Conservation (phyloP, 257 asterid genomes). For the Cynanchum wilfordii region DNA sequence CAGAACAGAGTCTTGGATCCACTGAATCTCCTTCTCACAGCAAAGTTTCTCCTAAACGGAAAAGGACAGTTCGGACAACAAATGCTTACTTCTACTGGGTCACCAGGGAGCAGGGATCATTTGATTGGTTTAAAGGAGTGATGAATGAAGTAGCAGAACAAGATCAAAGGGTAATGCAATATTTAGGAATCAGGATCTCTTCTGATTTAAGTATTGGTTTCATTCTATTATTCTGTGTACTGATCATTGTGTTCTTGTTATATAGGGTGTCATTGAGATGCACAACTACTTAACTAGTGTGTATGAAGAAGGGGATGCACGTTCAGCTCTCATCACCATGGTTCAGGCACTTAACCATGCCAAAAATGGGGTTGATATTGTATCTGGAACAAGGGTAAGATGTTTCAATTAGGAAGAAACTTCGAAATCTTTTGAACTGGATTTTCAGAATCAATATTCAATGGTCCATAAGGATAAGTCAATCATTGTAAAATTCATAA, state of each 20-base stretch:
- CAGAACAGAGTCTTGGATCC: constrained; percentile 55
- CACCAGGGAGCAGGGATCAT: constrained; percentile 92
- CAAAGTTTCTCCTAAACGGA: constrained; percentile 51
- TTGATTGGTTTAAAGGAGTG: constrained; percentile 96
- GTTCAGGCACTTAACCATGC: constrained; percentile 98
- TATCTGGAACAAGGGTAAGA: constrained; percentile 86
- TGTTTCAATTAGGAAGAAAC: background rate
- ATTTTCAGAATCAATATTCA: no score
- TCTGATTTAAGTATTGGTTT: background rate
- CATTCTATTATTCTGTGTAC: background rate
- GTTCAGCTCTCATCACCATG: constrained; percentile 96
- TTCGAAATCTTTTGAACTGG: background rate
- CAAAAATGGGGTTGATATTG: constrained; percentile 85
- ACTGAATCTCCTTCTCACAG: constrained; percentile 33
- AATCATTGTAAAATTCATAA: no score
- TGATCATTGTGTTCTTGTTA: background rate
- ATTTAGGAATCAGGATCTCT: background rate
- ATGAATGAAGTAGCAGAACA: constrained; percentile 91
- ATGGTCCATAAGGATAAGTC: background rate
- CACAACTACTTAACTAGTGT: constrained; percentile 94
- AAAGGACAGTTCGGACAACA: constrained; percentile 58
- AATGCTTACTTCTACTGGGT: constrained; percentile 98
- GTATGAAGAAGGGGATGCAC: constrained; percentile 97
- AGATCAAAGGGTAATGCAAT: constrained; percentile 71
- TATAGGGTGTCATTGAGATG: constrained; percentile 92